phyloP scores from a whole-genome alignment of 2,329 filamentous ascomycete genomes.

The Aspergillus calidoustus region DNA sequence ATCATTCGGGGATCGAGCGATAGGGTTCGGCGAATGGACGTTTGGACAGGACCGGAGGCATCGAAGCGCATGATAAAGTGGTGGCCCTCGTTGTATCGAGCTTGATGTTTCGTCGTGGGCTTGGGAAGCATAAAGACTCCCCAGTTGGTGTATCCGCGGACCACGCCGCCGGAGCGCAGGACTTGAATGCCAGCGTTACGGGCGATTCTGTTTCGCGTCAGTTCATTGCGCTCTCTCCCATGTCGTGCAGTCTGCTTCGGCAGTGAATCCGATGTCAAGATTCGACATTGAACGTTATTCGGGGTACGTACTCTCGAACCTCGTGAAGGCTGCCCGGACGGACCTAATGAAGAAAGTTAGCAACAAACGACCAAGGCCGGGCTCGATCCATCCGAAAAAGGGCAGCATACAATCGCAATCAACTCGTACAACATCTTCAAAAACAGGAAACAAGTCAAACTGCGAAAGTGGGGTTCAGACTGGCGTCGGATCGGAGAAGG shows the following conservation, averaged over 20 bases:
- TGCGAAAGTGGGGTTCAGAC: constrained; percentile 20
- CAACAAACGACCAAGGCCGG: constrained; percentile 12
- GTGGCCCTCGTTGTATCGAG: constrained; percentile 81
- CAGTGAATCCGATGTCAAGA: not conserved
- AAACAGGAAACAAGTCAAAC: constrained; percentile 11
- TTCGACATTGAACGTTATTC: not conserved
- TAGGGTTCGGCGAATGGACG: constrained; percentile 74
- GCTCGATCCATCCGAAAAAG: not conserved
- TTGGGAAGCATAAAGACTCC: constrained; percentile 86
- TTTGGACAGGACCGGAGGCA: constrained; percentile 72
- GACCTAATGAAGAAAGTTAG: constrained; percentile 64
- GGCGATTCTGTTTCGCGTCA: constrained; percentile 69
- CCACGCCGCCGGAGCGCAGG: constrained; percentile 81
- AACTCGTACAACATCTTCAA: constrained; percentile 89
- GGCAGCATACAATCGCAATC: constrained; percentile 79
- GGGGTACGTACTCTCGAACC: constrained; percentile 81
- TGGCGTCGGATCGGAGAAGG: constrained; percentile 26
- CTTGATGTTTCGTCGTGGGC: constrained; percentile 78
- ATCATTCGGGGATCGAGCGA: constrained; percentile 89
- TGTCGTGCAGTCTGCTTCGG: not conserved
- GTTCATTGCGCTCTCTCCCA: not conserved
- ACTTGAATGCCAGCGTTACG: constrained; percentile 81
- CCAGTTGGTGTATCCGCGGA: constrained; percentile 95
- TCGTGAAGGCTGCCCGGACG: constrained; percentile 87
- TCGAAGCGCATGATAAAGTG: constrained; percentile 99